Evolutionary conservation across 805 yeast genomes (phyloP).

Genomic region (Candida verbasci): DNA sequence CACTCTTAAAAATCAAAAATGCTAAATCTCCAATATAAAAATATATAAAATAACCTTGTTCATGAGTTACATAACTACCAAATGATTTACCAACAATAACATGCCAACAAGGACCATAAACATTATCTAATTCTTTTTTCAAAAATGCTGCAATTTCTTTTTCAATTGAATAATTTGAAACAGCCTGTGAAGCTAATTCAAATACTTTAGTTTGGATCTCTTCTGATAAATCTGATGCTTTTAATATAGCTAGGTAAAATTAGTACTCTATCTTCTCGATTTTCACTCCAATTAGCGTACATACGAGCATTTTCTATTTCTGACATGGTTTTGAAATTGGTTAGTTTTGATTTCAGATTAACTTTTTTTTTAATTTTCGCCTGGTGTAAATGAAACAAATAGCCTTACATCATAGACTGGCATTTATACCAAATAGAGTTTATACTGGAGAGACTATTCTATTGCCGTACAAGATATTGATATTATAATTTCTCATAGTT

Average conservation of each 20-base stretch:
- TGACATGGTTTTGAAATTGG: conserved; percentile 2
- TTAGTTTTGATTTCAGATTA: too few species aligned
- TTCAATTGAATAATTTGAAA: conserved; percentile 38
- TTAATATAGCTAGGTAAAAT: conserved; percentile 39
- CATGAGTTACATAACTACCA: conserved; percentile 77
- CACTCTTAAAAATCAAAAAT: conserved; percentile 64
- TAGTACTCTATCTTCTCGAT: too few species aligned
- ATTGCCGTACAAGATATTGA: too few species aligned
- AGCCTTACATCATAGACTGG: too few species aligned
- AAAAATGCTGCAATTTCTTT: conserved; percentile 63
- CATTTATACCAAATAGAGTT: too few species aligned
- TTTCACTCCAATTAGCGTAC: too few species aligned
- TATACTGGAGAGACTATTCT: too few species aligned
- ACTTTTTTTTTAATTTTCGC: too few species aligned
- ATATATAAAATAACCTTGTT: conserved; percentile 67
- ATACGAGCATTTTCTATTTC: conserved; percentile 9
- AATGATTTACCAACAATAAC: conserved; percentile 76
- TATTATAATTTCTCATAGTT: conserved; percentile 16
- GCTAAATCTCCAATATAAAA: conserved; percentile 70
- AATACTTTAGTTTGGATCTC: conserved; percentile 50
- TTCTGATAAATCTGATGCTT: conserved; percentile 44
- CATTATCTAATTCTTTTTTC: conserved; percentile 63
- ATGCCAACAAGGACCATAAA: conserved; percentile 74
- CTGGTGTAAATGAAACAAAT: too few species aligned
- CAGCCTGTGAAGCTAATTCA: conserved; percentile 43